Evolutionary conservation across 352 stramenopile species (phyloP).

Genomic region (Pythium phragmitis): DNA sequence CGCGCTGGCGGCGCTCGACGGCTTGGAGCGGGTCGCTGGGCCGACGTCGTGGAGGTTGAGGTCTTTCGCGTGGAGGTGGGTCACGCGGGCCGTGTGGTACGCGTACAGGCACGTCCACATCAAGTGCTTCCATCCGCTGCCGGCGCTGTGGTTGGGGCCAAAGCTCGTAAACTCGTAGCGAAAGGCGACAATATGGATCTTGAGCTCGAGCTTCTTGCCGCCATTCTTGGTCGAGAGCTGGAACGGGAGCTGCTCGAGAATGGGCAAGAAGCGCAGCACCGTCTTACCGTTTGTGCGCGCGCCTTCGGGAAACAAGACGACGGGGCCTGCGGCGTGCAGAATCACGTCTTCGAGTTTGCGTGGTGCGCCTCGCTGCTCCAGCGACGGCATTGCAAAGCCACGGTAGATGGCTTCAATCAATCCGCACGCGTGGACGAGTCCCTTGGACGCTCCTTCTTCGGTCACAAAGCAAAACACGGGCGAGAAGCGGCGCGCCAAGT

Average conservation of each 20-base stretch:
- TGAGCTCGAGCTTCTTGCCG: conserved; percentile 28
- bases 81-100: conserved; percentile 70
- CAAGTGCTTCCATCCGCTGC: conserved; percentile 53
- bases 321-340: conserved; percentile 44
- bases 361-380: conserved; percentile 15
- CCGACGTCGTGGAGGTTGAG: conserved; percentile 51
- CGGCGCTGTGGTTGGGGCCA: conserved; percentile 68
- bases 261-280: conserved; percentile 65
- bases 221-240: conserved; percentile 20
- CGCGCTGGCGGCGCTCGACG: conserved; percentile 30
- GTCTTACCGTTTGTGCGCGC: conserved; percentile 76
- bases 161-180: conserved; percentile 79
- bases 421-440: conserved; percentile 62
- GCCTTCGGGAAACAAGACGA: conserved; percentile 81
- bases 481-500: conserved; percentile 75
- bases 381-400: conserved; percentile 39
- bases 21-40: conserved; percentile 19
- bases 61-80: conserved; percentile 58
- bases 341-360: conserved; percentile 78
- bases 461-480: conserved; percentile 72
- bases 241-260: conserved; percentile 60
- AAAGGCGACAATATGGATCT: conserved; percentile 74
- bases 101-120: conserved; percentile 65
- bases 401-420: conserved; percentile 67
- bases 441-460: conserved; percentile 49